Evolutionary conservation across 2,329 filamentous ascomycete species (phyloP), one percentile per base, ranked within the genome.

Genomic region (Arthrobotrys sphaeroides): DNA sequence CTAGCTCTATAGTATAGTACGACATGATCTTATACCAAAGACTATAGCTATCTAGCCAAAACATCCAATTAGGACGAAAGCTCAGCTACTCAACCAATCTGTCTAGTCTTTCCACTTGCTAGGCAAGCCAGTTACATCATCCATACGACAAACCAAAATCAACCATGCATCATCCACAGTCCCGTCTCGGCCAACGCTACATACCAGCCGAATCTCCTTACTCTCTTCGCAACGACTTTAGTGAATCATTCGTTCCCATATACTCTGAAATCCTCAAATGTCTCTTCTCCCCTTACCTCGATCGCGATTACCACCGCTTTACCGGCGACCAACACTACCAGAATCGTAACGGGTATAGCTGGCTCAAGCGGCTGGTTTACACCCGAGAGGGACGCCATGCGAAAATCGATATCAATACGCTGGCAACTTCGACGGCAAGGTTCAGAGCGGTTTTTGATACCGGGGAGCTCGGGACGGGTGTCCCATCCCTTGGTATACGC

Each of bases 401-500:
- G 3, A 74, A 49, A 40, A 45, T 22, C 13, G 70, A 74, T 31
- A 33, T 74, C 20, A 55, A 43, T 2, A 38, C 42, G 16, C 13
- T 40, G 2, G 51, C 31, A 28, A 26, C 55, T 16, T 59, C 51
- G 4, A 28, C 45, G 0, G 51, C 70, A 18, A 43, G 40, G 24
- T 68, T 62, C 10, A 33, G 33, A 12, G 70, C 57, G 20, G 24
- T 64, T 5, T 68, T 62, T n/a, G 57, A 68, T 59, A 57, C 43
- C 43, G 62, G 62, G 16, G 62, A 74, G 9, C 26, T 43, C 7
- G 22, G 26, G 47, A 26, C 22, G 2, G 45, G 20, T 6, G 18
- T 38, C 12, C 57, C 70, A 36, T 68, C 43, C 36, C 28, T 74
- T 13, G 47, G 60, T 38, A 62, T 74, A 18, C 70, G 70, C 12